Conservation (phyloP, 495 filamentous ascomycete species). For the Xylaria castorea region DNA sequence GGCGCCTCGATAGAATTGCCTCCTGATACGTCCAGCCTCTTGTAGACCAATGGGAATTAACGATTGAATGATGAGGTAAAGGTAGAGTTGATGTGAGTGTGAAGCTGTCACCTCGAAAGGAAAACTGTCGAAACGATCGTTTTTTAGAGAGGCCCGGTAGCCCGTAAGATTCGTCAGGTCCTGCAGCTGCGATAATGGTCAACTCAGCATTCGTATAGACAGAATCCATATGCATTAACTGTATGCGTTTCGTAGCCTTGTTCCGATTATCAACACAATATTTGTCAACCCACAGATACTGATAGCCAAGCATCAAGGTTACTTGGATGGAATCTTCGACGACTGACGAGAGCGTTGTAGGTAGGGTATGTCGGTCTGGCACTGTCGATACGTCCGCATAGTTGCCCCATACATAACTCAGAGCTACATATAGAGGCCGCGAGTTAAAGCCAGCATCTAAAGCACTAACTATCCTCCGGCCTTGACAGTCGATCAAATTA, state of each 20-base stretch:
- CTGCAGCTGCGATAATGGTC: slow-evolving; percentile 44
- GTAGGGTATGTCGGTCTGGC: not conserved
- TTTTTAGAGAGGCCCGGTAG: slow-evolving; percentile 37
- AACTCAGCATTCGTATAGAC: slow-evolving; percentile 37
- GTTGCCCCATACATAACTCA: slow-evolving; percentile 36
- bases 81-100: slow-evolving; percentile 26
- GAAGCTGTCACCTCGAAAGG: slow-evolving; percentile 18
- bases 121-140: slow-evolving; percentile 10
- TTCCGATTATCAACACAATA: slow-evolving; percentile 37
- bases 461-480: not conserved
- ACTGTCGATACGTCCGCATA: not conserved
- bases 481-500: slow-evolving; percentile 21
- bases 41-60: slow-evolving; percentile 38
- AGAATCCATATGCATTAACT: slow-evolving; percentile 40
- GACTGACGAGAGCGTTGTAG: slow-evolving; percentile 7
- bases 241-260: slow-evolving; percentile 30
- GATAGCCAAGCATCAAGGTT: slow-evolving; percentile 28
- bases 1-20: slow-evolving; percentile 40
- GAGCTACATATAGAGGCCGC: slow-evolving; percentile 25
- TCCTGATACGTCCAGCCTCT: slow-evolving; percentile 56
- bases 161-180: slow-evolving; percentile 36
- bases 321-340: slow-evolving; percentile 40
- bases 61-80: slow-evolving; percentile 26
- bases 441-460: not conserved
- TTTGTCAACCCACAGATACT: slow-evolving; percentile 41